Evolutionary conservation across 2,329 filamentous ascomycete genomes (phyloP), one percentile per base, ranked within the genome.

Genomic region (Trichoderma afroharzianum): DNA sequence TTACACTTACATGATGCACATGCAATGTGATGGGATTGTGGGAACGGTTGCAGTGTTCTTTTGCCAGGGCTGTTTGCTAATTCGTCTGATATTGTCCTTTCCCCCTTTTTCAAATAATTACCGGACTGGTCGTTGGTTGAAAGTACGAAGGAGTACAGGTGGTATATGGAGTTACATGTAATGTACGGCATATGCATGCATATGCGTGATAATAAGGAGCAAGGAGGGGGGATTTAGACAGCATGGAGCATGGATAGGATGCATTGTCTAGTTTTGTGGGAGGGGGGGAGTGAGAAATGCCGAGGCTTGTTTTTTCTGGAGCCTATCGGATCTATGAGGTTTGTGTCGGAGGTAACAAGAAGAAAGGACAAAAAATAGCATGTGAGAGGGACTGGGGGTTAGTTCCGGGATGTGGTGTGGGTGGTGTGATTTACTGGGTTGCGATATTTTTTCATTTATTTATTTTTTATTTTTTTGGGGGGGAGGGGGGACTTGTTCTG

Each of bases 181-280:
- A 68, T 68, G 53, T 59, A 68, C 64, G 53, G 53, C 33, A 59
- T 59, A 28, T 59, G 53, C 64, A 68, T 68, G 64, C 64, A 68
- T 68, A 59, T 68, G 64, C 53, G 53, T 68, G 26, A 59, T 68
- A 68, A 26, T 43, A 63, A 28, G 24, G 28, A 30, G 14, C 30
- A 39, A 21, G 9, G 28, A 47, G 26, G 61, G 24, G 61, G 11
- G 24, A 15, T 9, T 18, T n/a, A 43, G 24, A 39, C 18, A 30
- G 32, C 30, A 39, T 39, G n/a, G 33, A 33, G n/a, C n/a, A n/a
- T 58, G 55, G n/a, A 26, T n/a, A n/a, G n/a, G 15, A 36, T 59
- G 28, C 55, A 62, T 43, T 43, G 33, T 61, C 28, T 21, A 8
- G 33, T 24, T 58, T 12, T 33, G 21, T 32, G 33, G 18, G 39